Base-by-base conservation (phyloP, 2,329 filamentous ascomycete genomes). In the Plectosphaerella sp. region DNA sequence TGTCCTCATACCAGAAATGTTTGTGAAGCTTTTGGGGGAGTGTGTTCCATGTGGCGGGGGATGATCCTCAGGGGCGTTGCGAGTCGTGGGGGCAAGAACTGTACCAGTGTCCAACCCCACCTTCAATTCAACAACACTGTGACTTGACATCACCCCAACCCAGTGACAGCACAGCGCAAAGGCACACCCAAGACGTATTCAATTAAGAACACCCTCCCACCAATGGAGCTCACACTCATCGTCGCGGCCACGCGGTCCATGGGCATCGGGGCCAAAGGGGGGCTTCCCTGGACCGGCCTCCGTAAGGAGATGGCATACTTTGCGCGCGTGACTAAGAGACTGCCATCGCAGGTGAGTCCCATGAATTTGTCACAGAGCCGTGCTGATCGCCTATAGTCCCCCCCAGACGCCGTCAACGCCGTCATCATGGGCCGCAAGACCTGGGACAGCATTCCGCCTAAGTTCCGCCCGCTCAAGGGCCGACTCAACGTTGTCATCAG, bases 371-470 rank as follows among this genome's bases (percentile, higher is more conserved):
- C 7, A 3, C 7, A 20, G 15, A 45, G 11, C 5, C 8, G 10
- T 14, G 16, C 37, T 39, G 8, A 15, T 43, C 35, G 12, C 41
- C 36, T 18, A 8, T 15, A 72, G 69, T 55, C 62, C 4, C 61
- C 69, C 2, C 53, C 69, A 8, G 57, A 64, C 1, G 60, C 72
- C 42, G 53, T 73, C 58, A 93, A 92, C 68, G 88, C 89, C 16
- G 89, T 97, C 49, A 87, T 99, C 60, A 99, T 99, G 94, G 94
- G 94, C 54, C 88, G 94, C 64, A 97, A 95, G 71, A 99, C 94
- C 0, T 99, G 93, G 87, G 91, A 96, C 49, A 91, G 86, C 58
- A 93, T 99, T 54, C 93, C 94, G 2, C 65, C 76, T 7, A 80
- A 77, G 49, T 91, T 94, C 66, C 80, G 91, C 3, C 94, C 94